A percentile compares a stretch with the other conserved stretches of the same genome.
Evolutionary conservation across 1,284 basidiomycete species (phyloP).

Genomic region (Neolentinus lepideus): DNA sequence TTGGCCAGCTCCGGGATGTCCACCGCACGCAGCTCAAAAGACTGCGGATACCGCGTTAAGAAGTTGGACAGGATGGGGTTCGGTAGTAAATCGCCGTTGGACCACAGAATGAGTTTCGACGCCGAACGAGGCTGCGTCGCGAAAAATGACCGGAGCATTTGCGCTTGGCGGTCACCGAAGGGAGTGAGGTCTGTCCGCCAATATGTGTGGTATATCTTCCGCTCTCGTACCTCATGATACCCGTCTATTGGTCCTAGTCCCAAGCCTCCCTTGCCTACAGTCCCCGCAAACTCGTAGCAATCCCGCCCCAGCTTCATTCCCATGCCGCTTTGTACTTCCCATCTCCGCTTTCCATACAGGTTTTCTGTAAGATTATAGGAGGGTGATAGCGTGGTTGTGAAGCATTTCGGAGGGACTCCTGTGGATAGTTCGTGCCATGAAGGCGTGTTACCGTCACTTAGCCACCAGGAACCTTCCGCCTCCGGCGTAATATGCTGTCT

Average conservation of each 20-base stretch:
- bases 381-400: not conserved
- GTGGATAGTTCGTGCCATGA: not conserved
- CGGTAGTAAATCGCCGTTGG: conserved; percentile 66
- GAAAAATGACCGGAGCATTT: conserved; percentile 85
- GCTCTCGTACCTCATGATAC: conserved; percentile 27
- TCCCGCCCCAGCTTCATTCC: conserved; percentile 72
- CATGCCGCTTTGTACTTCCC: conserved; percentile 73
- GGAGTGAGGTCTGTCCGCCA: conserved; percentile 82
- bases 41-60: conserved; percentile 53
- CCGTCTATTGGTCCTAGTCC: conserved; percentile 1
- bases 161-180: conserved; percentile 76
- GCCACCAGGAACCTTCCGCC: conserved; percentile 48
- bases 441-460: conserved; percentile 33
- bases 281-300: conserved; percentile 85
- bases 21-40: conserved; percentile 63
- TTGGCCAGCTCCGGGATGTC: conserved; percentile 61
- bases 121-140: conserved; percentile 70
- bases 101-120: conserved; percentile 78
- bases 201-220: conserved; percentile 78
- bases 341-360: conserved; percentile 51
- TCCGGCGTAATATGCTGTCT: conserved; percentile 47
- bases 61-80: conserved; percentile 61
- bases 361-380: conserved; percentile 63
- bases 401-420: not conserved
- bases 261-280: conserved; percentile 33